Evolutionary conservation across 2,329 filamentous ascomycete genomes (phyloP).

Genomic region (Colletotrichum endophyticum): DNA sequence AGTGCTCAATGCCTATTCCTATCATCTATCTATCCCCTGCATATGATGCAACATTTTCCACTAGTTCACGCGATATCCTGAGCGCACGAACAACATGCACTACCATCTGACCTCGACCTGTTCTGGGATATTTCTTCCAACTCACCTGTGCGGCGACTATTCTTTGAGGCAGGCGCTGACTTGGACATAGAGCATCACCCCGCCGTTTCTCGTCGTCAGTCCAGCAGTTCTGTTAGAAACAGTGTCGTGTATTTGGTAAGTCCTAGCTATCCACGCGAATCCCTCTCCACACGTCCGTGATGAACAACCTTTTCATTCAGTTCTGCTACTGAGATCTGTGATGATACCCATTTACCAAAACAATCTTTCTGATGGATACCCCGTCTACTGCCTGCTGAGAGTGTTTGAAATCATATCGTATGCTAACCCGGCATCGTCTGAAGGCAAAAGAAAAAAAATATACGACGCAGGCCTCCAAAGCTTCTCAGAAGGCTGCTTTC

Average conservation of each 20-base stretch:
- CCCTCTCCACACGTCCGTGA: conserved; percentile 48
- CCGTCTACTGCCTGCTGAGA: background rate
- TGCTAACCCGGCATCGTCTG: background rate
- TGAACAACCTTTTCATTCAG: conserved; percentile 69
- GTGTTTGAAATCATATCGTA: background rate
- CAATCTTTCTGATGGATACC: conserved; percentile 58
- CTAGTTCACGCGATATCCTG: conserved; percentile 65
- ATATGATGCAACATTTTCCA: conserved; percentile 60
- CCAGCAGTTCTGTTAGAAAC: background rate
- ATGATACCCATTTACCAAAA: conserved; percentile 72
- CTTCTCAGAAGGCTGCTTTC: background rate
- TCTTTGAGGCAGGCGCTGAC: background rate
- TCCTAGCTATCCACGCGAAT: background rate
- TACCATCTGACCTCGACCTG: conserved; percentile 70
- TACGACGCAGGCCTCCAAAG: background rate
- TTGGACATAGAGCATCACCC: background rate
- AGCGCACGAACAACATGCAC: conserved; percentile 75
- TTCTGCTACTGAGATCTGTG: conserved; percentile 78
- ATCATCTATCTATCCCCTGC: conserved; percentile 11
- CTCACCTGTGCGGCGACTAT: background rate
- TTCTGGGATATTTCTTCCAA: background rate
- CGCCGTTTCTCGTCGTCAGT: background rate
- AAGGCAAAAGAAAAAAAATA: background rate
- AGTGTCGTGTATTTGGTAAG: background rate
- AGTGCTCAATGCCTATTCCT: conserved; percentile 4